These are phyloP conservation scores for Paramecium tetraurelia DNA, from an alignment of 73 alveolate species.

Conservation along the genomic window DNA sequence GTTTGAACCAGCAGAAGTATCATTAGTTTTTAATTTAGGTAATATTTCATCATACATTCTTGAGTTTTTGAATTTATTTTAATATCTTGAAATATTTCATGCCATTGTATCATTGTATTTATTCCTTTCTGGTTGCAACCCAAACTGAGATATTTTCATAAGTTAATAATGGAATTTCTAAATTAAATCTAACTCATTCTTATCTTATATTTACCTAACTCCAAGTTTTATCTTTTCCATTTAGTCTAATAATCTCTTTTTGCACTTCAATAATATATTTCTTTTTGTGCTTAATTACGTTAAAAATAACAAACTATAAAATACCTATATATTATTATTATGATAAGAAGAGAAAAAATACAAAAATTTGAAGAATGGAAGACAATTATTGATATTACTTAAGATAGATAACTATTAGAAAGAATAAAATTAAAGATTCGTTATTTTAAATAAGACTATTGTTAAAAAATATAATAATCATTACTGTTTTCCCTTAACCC, in stretches of 20 bases:
- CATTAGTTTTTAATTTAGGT: not conserved
- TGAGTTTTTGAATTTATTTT: not conserved
- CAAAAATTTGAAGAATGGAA: not conserved
- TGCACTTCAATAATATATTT: too few relatives aligned
- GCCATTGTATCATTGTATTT: too few relatives aligned
- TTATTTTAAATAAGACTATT: not conserved
- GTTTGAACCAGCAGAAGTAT: not conserved
- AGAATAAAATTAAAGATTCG: not conserved
- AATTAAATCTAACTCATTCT: too few relatives aligned
- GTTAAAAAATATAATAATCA: not conserved
- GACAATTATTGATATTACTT: too few relatives aligned
- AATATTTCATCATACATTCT: not conserved
- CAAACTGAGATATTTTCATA: too few relatives aligned
- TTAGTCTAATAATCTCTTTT: too few relatives aligned
- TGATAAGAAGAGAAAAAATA: too few relatives aligned
- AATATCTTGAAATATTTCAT: not conserved
- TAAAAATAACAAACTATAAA: too few relatives aligned
- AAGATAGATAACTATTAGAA: not conserved
- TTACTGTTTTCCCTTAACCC: conserved; percentile 5
- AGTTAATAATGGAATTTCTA: not conserved
- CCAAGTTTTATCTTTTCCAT: too few relatives aligned
- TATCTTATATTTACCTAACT: not conserved
- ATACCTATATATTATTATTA: too few relatives aligned
- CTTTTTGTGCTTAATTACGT: too few relatives aligned
- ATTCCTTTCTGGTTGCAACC: too few relatives aligned